These are phyloP conservation scores for Paralagenidium karlingii DNA, from an alignment of 352 stramenopile genomes.

Conservation along the genomic window DNA sequence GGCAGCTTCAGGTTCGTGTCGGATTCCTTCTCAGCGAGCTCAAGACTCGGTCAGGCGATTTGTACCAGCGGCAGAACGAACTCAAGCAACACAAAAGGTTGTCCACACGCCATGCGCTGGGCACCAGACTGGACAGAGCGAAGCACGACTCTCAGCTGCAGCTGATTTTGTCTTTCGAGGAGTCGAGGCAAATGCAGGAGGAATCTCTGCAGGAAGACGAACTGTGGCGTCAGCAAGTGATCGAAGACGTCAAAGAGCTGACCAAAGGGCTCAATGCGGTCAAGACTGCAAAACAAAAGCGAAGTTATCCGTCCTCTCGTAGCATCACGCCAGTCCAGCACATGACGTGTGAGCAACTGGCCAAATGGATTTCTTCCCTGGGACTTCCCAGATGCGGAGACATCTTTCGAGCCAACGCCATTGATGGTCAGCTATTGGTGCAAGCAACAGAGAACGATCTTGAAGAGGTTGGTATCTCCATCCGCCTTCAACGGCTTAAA, in stretches of 20 bases:
- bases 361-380: slow-evolving; percentile 3
- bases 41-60: slow-evolving; percentile 45
- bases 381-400: slow-evolving; percentile 21
- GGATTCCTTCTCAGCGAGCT: slow-evolving; percentile 39
- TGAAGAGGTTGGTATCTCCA: slow-evolving; percentile 45
- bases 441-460: slow-evolving; percentile 45
- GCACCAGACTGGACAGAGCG: slow-evolving; percentile 1
- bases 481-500: slow-evolving; percentile 59
- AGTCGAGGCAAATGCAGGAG: slow-evolving; percentile 7
- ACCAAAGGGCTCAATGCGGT: background rate
- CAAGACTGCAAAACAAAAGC: background rate
- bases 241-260: slow-evolving; percentile 21
- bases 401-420: slow-evolving; percentile 28
- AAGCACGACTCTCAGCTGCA: no score
- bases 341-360: background rate
- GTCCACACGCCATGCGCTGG: slow-evolving; percentile 1
- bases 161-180: no score
- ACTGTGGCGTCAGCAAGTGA: slow-evolving; percentile 34
- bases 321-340: slow-evolving; percentile 7
- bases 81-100: slow-evolving; percentile 16
- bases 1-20: slow-evolving; percentile 33
- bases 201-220: slow-evolving; percentile 32
- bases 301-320: slow-evolving; percentile 2
- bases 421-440: slow-evolving; percentile 43
- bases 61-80: slow-evolving; percentile 68